Conservation (phyloP, 495 filamentous ascomycete genomes). For the Neurospora africana region DNA sequence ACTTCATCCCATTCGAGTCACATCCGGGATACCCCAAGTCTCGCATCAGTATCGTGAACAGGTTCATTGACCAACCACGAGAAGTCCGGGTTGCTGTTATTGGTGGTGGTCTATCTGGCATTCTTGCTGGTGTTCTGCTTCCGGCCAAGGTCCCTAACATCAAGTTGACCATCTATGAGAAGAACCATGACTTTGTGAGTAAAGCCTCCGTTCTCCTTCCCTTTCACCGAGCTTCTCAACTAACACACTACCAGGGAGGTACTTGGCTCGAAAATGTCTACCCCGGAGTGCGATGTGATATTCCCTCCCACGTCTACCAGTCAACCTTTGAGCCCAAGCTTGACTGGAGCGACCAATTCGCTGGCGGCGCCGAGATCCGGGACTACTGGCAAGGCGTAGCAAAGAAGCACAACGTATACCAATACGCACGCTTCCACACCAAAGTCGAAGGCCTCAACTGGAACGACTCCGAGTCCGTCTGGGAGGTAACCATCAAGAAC, state of each 20-base stretch:
- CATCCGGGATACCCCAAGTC: conserved; percentile 14
- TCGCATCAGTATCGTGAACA: conserved; percentile 28
- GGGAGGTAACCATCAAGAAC: conserved; percentile 33
- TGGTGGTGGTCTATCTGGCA: conserved; percentile 56
- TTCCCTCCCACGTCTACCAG: conserved; percentile 64
- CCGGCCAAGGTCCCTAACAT: conserved; percentile 46
- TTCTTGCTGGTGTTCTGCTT: conserved; percentile 50
- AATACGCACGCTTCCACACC: conserved; percentile 39
- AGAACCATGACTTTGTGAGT: conserved; percentile 51
- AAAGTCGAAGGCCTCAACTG: conserved; percentile 44
- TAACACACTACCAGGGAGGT: conserved; percentile 35
- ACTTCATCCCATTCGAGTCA: background rate
- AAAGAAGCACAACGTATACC: conserved; percentile 50
- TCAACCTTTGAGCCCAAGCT: conserved; percentile 54
- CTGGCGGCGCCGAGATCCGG: conserved; percentile 52
- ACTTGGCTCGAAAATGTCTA: conserved; percentile 68
- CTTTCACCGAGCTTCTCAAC: background rate
- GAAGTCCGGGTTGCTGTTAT: conserved; percentile 50
- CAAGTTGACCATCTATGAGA: conserved; percentile 57
- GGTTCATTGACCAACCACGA: conserved; percentile 47
- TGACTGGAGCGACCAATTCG: conserved; percentile 56
- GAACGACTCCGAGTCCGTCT: conserved; percentile 40
- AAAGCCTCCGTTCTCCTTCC: background rate
- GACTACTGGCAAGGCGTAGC: conserved; percentile 54
- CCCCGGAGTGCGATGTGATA: conserved; percentile 58